Evolutionary conservation across 2,329 filamentous ascomycete genomes (phyloP).

Genomic region (Claviceps humidiphila): DNA sequence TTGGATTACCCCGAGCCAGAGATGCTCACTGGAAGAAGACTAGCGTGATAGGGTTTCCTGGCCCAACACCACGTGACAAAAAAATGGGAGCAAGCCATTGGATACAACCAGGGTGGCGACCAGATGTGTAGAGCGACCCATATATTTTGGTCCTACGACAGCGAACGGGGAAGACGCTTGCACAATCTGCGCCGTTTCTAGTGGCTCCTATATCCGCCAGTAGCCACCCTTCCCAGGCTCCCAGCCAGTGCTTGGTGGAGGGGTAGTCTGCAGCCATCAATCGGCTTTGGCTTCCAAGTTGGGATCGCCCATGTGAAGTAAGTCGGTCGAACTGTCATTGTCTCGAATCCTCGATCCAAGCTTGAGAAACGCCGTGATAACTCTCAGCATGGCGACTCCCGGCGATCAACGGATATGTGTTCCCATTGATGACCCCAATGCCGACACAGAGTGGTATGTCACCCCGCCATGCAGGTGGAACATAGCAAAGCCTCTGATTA

Average conservation of each 20-base stretch:
- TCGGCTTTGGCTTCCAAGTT: background rate
- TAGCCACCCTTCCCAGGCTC: background rate
- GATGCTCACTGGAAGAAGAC: conserved; percentile 23
- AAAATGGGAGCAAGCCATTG: conserved; percentile 8
- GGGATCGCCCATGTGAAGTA: no score
- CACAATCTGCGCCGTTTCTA: conserved; percentile 2
- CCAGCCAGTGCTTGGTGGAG: background rate
- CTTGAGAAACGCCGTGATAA: background rate
- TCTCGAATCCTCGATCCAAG: background rate
- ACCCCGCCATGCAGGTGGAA: conserved; percentile 11
- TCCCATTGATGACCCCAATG: conserved; percentile 87
- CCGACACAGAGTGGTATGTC: conserved; percentile 86
- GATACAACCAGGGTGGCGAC: background rate
- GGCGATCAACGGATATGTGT: conserved; percentile 57
- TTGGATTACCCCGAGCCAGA: conserved; percentile 20
- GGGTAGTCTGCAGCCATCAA: background rate
- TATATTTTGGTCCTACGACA: conserved; percentile 7
- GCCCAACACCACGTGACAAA: conserved; percentile 24
- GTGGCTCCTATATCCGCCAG: background rate
- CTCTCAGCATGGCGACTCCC: conserved; percentile 42
- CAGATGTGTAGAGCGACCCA: background rate
- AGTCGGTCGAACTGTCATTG: background rate
- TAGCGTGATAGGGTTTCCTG: conserved; percentile 26
- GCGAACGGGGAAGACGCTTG: conserved; percentile 4
- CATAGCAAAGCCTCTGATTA: conserved; percentile 12